A percentile compares a stretch with the other conserved stretches of the same genome.
Conservation (phyloP, 805 yeast genomes). For the Sugiyamaella boreocaroliniensis region DNA sequence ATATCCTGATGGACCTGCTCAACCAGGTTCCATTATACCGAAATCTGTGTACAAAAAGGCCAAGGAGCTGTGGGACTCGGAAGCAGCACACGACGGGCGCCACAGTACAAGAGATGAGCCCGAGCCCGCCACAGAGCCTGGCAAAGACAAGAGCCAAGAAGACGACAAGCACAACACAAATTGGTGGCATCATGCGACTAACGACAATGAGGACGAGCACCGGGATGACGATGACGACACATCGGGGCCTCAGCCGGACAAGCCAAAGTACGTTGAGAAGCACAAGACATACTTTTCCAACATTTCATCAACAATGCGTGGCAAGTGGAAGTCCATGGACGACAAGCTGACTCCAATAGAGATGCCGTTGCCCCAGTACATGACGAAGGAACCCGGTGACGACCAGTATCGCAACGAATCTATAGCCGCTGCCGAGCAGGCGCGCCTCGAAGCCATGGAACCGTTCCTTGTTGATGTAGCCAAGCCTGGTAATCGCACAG, state of each 20-base stretch:
- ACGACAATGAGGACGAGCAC: slow-evolving; percentile 7
- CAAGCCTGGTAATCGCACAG: slow-evolving; percentile 11
- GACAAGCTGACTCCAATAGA: slow-evolving; percentile 27
- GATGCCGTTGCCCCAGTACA: slow-evolving; percentile 14
- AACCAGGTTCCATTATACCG: slow-evolving; percentile 16
- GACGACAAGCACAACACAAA: too few relatives aligned
- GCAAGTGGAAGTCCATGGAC: slow-evolving; percentile 44
- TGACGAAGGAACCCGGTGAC: neutral
- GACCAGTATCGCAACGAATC: neutral
- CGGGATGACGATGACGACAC: neutral
- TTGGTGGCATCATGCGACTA: neutral
- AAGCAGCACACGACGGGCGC: neutral
- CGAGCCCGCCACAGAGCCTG: neutral
- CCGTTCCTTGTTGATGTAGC: too few relatives aligned
- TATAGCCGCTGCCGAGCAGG: neutral
- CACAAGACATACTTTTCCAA: slow-evolving; percentile 17
- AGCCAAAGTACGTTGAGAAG: too few relatives aligned
- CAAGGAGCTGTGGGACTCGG: slow-evolving; percentile 6
- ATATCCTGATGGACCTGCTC: slow-evolving; percentile 49
- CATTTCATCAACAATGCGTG: slow-evolving; percentile 34
- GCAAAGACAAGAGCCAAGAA: too few relatives aligned
- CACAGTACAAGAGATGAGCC: neutral
- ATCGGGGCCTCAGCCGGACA: neutral
- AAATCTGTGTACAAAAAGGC: slow-evolving; percentile 11
- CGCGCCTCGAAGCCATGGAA: neutral